These are phyloP conservation scores for Ophiostoma angusticollis DNA, from an alignment of 2,329 filamentous ascomycete genomes.

Conservation along the genomic window DNA sequence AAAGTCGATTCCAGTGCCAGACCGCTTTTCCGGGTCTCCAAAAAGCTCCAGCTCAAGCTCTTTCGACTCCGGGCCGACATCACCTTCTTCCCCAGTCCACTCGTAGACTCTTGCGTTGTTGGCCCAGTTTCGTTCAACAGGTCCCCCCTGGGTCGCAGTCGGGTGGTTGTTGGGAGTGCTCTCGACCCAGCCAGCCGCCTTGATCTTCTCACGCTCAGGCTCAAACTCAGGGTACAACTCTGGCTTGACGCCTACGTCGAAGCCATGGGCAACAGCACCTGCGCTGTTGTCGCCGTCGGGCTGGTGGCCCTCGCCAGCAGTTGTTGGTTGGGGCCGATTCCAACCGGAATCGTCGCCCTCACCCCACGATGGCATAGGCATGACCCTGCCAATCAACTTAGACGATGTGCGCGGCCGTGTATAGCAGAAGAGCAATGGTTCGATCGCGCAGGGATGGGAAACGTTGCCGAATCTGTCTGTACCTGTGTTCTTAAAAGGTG, in stretches of 20 bases:
- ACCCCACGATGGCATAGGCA: conserved; percentile 1
- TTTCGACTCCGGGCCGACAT: conserved; percentile 60
- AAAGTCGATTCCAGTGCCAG: conserved; percentile 46
- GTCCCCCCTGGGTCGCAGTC: conserved; percentile 13
- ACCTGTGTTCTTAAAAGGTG: too few relatives aligned
- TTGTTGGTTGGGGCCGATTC: neutral
- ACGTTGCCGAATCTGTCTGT: too few relatives aligned
- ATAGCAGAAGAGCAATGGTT: neutral
- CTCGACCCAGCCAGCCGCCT: conserved; percentile 31
- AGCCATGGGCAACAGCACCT: conserved; percentile 3
- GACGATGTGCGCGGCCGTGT: neutral
- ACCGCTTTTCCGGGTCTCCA: conserved; percentile 38
- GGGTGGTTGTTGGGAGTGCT: conserved; percentile 36
- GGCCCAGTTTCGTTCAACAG: conserved; percentile 27
- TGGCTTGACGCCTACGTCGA: conserved; percentile 8
- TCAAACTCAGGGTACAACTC: conserved; percentile 11
- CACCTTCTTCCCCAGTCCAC: conserved; percentile 76
- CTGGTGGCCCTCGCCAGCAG: neutral
- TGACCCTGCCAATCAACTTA: neutral
- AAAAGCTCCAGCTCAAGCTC: conserved; percentile 70
- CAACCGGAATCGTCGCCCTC: neutral
- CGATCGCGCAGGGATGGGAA: too few relatives aligned
- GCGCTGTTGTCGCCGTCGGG: neutral
- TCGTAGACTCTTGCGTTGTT: conserved; percentile 57
- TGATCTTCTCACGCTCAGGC: conserved; percentile 16